Conservation (phyloP, 2,329 filamentous ascomycete genomes). For the Pseudocercospora fuligena region DNA sequence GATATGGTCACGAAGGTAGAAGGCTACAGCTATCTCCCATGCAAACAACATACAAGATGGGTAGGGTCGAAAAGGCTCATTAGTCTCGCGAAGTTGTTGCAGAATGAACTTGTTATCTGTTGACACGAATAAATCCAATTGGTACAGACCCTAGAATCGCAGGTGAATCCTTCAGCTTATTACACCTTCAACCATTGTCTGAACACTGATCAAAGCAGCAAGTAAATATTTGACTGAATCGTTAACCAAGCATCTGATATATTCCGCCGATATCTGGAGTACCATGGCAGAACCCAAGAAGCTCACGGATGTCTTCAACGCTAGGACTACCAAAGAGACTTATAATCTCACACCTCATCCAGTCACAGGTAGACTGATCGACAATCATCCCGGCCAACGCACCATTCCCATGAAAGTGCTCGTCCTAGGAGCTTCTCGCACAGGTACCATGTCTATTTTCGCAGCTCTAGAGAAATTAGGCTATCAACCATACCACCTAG, state of each 20-base stretch:
- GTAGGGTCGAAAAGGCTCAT: too few species aligned
- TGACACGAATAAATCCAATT: background rate
- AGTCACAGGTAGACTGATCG: conserved; percentile 23
- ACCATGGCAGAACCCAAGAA: background rate
- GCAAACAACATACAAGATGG: too few species aligned
- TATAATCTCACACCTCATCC: conserved; percentile 23
- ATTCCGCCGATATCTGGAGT: background rate
- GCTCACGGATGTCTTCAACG: conserved; percentile 16
- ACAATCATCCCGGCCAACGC: conserved; percentile 21
- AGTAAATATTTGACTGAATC: background rate
- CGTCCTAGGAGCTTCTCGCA: conserved; percentile 32
- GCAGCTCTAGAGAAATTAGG: conserved; percentile 28
- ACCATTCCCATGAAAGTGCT: conserved; percentile 33
- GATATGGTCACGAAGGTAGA: too few species aligned
- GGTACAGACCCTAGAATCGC: background rate
- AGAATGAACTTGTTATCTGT: too few species aligned
- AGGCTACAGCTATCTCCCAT: too few species aligned
- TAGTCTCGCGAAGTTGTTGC: too few species aligned
- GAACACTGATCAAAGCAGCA: background rate
- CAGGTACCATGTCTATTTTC: conserved; percentile 32
- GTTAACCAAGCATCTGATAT: background rate
- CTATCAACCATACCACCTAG: conserved; percentile 32
- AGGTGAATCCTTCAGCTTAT: background rate
- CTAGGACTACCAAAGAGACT: conserved; percentile 18
- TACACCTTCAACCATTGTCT: background rate